Conservation (phyloP, 2,329 filamentous ascomycete genomes). For the Bipolaris zeicola region DNA sequence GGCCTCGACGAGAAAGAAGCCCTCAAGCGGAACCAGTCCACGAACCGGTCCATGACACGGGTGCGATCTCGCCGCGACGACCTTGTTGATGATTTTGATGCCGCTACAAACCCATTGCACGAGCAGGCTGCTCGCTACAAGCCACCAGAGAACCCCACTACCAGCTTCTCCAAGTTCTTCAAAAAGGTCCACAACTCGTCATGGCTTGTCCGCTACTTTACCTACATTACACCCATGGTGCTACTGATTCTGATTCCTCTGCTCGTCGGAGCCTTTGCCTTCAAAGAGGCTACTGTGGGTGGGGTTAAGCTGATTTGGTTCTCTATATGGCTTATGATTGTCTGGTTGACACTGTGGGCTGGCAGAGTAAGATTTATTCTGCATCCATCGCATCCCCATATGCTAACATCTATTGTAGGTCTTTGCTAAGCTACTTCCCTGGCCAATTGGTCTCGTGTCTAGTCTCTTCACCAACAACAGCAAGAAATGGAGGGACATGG, state of each 20-base stretch:
- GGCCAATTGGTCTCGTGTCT: conserved; percentile 65
- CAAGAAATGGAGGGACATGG: conserved; percentile 93
- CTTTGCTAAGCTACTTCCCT: conserved; percentile 68
- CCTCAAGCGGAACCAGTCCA: conserved; percentile 42
- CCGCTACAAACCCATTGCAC: conserved; percentile 70
- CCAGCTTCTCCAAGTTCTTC: conserved; percentile 66
- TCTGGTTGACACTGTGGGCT: conserved; percentile 91
- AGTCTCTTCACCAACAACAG: conserved; percentile 82
- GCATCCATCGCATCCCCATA: background rate
- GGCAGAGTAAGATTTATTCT: conserved; percentile 55
- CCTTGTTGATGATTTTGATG: conserved; percentile 69
- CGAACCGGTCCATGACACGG: conserved; percentile 55
- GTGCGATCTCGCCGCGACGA: conserved; percentile 61
- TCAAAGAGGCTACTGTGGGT: conserved; percentile 67
- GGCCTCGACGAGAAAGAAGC: conserved; percentile 57
- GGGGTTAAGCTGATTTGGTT: conserved; percentile 87
- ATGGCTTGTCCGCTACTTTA: conserved; percentile 70
- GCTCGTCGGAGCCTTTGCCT: conserved; percentile 66
- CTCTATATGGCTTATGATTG: conserved; percentile 89
- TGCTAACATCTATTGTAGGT: conserved; percentile 50
- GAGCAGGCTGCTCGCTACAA: conserved; percentile 69
- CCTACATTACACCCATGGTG: conserved; percentile 71
- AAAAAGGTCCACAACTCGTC: conserved; percentile 69
- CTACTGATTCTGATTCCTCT: conserved; percentile 70
- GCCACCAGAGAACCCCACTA: conserved; percentile 66